Conservation (phyloP, 2,329 filamentous ascomycete species). For the Ophiostoma australiae region DNA sequence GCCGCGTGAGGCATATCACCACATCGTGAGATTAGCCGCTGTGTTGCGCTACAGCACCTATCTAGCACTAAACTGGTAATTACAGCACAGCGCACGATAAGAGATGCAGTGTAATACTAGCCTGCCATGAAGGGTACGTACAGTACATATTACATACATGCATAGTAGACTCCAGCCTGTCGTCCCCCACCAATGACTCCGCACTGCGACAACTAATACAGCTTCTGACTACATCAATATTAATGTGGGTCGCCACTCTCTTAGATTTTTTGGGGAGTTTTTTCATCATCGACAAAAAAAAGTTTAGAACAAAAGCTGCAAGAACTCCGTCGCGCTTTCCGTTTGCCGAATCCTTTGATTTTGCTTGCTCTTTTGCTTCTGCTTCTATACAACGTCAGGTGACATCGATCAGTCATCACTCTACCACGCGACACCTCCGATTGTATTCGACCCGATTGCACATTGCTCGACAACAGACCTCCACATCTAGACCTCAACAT, state of each 20-base stretch:
- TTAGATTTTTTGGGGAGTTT: slow-evolving; percentile 5
- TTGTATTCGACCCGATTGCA: background rate
- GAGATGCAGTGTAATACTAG: background rate
- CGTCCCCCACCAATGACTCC: slow-evolving; percentile 1
- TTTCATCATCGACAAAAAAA: background rate
- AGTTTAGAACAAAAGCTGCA: background rate
- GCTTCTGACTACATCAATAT: slow-evolving; percentile 11
- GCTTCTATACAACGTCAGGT: background rate
- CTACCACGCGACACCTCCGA: background rate
- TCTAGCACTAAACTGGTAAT: background rate
- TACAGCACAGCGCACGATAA: background rate
- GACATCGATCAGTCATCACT: background rate
- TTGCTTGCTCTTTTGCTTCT: background rate
- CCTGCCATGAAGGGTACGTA: background rate
- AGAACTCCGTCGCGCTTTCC: slow-evolving; percentile 23
- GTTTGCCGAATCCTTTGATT: too few relatives aligned
- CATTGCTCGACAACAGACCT: background rate
- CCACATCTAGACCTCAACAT: background rate
- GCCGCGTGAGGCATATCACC: background rate
- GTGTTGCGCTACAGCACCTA: background rate
- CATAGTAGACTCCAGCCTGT: background rate
- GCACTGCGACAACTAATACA: background rate
- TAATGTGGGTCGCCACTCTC: slow-evolving; percentile 8
- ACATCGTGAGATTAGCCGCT: background rate
- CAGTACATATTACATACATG: too few relatives aligned